Conservation (phyloP, 73 alveolate species). For the Stentor coeruleus region DNA sequence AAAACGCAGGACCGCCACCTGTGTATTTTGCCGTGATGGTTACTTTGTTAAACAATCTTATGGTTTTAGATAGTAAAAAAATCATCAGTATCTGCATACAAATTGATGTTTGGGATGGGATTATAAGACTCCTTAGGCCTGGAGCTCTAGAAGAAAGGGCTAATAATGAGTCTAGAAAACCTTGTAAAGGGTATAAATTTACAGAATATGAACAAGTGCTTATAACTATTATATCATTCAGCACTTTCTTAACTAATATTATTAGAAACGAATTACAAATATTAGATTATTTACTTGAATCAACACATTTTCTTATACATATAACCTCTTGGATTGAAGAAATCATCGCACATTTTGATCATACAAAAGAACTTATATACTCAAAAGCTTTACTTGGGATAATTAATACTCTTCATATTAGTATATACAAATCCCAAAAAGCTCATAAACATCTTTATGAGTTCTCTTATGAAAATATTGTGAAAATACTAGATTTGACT, state of each 20-base stretch:
- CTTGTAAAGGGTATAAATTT: neutral
- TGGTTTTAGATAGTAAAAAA: neutral
- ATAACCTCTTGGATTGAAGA: constrained; percentile 1
- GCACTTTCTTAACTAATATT: neutral
- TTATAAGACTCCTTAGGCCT: constrained; percentile 12
- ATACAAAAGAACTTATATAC: neutral
- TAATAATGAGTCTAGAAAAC: constrained; percentile 7
- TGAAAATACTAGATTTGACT: neutral
- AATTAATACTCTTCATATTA: neutral
- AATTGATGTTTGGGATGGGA: constrained; percentile 8
- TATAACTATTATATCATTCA: neutral
- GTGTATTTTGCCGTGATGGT: constrained; percentile 13
- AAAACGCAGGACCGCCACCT: constrained; percentile 26
- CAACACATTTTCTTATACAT: neutral
- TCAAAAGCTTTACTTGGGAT: neutral
- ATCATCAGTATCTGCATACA: neutral
- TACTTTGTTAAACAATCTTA: neutral
- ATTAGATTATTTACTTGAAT: neutral
- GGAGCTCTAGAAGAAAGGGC: constrained; percentile 1
- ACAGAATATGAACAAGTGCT: neutral
- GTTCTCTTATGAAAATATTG: neutral
- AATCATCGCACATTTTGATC: neutral
- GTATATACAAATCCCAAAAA: neutral
- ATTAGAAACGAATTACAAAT: neutral
- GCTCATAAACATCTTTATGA: neutral